These are phyloP conservation scores for Plasmodium berghei DNA, from an alignment of 169 alveolate species.

Conservation along the genomic window DNA sequence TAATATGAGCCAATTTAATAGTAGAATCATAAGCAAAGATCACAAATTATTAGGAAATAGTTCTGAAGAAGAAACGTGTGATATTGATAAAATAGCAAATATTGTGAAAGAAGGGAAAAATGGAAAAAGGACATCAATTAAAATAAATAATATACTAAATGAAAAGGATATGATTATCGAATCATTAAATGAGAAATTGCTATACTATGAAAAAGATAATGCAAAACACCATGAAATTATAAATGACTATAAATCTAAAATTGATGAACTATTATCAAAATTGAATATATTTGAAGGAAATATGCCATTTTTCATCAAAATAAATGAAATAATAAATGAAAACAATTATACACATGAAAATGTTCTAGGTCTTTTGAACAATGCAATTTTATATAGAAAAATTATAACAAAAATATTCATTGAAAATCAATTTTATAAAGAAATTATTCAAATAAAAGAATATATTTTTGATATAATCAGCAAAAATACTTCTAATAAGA, in stretches of 20 bases:
- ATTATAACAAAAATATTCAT: slow-evolving; percentile 14
- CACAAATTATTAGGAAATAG: not conserved
- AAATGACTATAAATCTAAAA: slow-evolving; percentile 28
- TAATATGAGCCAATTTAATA: not conserved
- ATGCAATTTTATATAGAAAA: slow-evolving; percentile 42
- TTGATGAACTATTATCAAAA: slow-evolving; percentile 33
- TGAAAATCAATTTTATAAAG: slow-evolving; percentile 51
- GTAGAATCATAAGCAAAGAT: not conserved
- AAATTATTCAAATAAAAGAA: slow-evolving; percentile 51
- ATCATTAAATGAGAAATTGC: slow-evolving; percentile 24
- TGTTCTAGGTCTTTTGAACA: slow-evolving; percentile 16
- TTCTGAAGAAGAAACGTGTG: not conserved
- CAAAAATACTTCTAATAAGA: slow-evolving; percentile 10
- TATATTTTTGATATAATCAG: slow-evolving; percentile 34
- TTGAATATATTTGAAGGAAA: slow-evolving; percentile 64
- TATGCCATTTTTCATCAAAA: slow-evolving; percentile 24
- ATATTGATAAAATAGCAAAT: too few species aligned
- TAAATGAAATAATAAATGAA: slow-evolving; percentile 45
- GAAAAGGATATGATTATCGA: slow-evolving; percentile 41
- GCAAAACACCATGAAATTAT: slow-evolving; percentile 35
- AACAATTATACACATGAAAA: slow-evolving; percentile 39
- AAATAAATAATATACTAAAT: not conserved
- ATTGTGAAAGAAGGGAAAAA: too few species aligned
- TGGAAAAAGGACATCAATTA: not conserved
- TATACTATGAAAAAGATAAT: slow-evolving; percentile 28